Evolutionary conservation across 768 basidiomycete genomes (phyloP).

Genomic region (Trametes maxima): DNA sequence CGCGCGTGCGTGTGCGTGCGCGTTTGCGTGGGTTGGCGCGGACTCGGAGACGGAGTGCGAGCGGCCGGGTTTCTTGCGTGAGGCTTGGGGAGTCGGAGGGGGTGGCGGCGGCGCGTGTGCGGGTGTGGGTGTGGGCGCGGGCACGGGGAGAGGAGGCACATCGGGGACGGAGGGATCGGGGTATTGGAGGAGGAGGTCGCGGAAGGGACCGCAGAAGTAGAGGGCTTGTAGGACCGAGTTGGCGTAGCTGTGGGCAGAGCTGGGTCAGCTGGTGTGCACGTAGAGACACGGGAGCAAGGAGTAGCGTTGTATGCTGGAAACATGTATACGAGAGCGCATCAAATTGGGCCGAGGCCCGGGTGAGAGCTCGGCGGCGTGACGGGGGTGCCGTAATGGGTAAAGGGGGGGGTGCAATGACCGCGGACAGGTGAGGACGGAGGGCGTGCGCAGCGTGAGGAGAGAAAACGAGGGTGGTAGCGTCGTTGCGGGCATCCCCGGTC

Average conservation of each 20-base stretch:
- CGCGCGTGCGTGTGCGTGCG: constrained; percentile 36
- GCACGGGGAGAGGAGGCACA: constrained; percentile 34
- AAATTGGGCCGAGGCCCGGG: background rate
- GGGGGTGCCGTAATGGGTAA: background rate
- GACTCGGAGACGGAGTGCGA: constrained; percentile 42
- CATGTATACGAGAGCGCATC: background rate
- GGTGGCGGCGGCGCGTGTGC: constrained; percentile 34
- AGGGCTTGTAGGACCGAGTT: constrained; percentile 98
- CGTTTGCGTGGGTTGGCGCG: constrained; percentile 21
- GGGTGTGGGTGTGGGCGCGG: constrained; percentile 31
- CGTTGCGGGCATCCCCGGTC: background rate
- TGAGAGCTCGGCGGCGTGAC: background rate
- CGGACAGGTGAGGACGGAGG: background rate
- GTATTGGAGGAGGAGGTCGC: constrained; percentile 82
- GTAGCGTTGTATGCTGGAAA: background rate
- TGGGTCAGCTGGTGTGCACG: background rate
- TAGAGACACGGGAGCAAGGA: background rate
- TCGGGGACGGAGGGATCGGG: constrained; percentile 51
- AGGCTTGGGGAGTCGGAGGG: constrained; percentile 32
- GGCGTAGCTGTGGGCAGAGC: constrained; percentile 70
- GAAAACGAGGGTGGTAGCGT: background rate
- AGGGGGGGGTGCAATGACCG: background rate
- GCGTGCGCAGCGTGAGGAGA: background rate
- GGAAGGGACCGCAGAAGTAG: constrained; percentile 93
- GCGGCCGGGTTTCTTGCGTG: constrained; percentile 62